Percentiles rank a stretch among this genome's conserved stretches.
Evolutionary conservation across 805 yeast species (phyloP).

Genomic region (Spathaspora girioi): DNA sequence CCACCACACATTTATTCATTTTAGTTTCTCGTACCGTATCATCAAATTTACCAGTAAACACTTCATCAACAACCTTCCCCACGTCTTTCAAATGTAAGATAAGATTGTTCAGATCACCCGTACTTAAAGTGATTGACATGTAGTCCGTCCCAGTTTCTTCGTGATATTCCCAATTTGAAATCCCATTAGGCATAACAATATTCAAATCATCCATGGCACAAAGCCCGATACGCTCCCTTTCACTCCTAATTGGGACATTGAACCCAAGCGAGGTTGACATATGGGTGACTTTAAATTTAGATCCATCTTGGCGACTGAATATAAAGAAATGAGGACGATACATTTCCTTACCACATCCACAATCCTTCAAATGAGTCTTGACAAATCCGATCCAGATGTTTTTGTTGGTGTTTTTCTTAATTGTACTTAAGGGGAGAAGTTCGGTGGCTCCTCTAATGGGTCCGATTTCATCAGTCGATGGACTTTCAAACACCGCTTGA

Average conservation of each 20-base stretch:
- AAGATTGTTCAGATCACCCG: slow-evolving; percentile 32
- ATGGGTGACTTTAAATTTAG: slow-evolving; percentile 23
- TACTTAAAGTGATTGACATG: slow-evolving; percentile 31
- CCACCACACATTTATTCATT: not conserved
- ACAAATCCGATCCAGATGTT: slow-evolving; percentile 39
- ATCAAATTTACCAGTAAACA: not conserved
- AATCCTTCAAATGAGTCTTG: slow-evolving; percentile 30
- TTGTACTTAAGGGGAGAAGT: slow-evolving; percentile 18
- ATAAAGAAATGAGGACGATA: slow-evolving; percentile 39
- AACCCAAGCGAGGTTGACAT: slow-evolving; percentile 28
- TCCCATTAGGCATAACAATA: slow-evolving; percentile 34
- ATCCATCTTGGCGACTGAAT: slow-evolving; percentile 13
- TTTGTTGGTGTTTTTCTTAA: slow-evolving; percentile 12
- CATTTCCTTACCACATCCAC: slow-evolving; percentile 37
- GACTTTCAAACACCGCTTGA: slow-evolving; percentile 1
- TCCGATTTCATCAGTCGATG: slow-evolving; percentile 19
- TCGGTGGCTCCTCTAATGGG: slow-evolving; percentile 37
- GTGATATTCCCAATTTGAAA: slow-evolving; percentile 19
- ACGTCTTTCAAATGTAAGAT: slow-evolving; percentile 21
- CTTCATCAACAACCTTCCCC: not conserved
- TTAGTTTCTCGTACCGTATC: not conserved
- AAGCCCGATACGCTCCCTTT: slow-evolving; percentile 9
- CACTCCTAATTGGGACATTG: slow-evolving; percentile 29
- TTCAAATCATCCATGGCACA: slow-evolving; percentile 24
- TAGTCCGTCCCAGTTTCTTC: slow-evolving; percentile 14